Percentiles rank a stretch among this genome's conserved stretches.
Conservation (phyloP, 768 basidiomycete genomes). For the Kwoniella dendrophila region DNA sequence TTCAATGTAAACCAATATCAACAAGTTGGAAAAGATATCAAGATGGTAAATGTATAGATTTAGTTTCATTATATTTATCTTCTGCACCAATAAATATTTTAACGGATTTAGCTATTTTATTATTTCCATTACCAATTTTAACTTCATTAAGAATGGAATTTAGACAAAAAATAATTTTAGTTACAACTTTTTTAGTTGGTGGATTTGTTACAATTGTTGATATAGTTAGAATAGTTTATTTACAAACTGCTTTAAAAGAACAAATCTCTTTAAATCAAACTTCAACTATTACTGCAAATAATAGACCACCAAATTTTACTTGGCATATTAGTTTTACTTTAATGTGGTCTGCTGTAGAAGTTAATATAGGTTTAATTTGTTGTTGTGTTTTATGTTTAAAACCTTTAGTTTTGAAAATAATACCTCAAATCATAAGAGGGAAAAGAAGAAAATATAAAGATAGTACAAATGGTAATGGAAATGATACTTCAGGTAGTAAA, state of each 20-base stretch:
- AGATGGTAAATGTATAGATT: slow-evolving; percentile 43
- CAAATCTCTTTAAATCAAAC: neutral
- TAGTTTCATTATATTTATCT: slow-evolving; percentile 48
- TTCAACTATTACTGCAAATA: neutral
- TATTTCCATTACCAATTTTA: slow-evolving; percentile 48
- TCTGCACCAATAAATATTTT: slow-evolving; percentile 51
- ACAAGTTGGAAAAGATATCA: slow-evolving; percentile 29
- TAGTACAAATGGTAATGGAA: neutral
- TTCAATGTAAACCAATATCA: slow-evolving; percentile 45
- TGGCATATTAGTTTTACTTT: slow-evolving; percentile 41
- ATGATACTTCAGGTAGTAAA: neutral
- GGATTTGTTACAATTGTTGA: slow-evolving; percentile 51
- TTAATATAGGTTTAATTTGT: slow-evolving; percentile 44
- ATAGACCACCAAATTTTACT: slow-evolving; percentile 35
- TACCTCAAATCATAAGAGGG: slow-evolving; percentile 16
- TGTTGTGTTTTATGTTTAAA: slow-evolving; percentile 47
- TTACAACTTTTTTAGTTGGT: slow-evolving; percentile 48
- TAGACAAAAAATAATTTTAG: slow-evolving; percentile 44
- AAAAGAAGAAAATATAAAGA: slow-evolving; percentile 19
- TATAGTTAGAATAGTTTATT: slow-evolving; percentile 46
- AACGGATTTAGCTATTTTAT: slow-evolving; percentile 50
- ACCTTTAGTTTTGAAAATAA: slow-evolving; percentile 41
- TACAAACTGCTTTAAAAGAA: slow-evolving; percentile 40
- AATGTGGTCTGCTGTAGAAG: slow-evolving; percentile 53
- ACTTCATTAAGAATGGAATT: slow-evolving; percentile 47